Conservation (phyloP, 352 stramenopile species). For the Aphanomyces astaci region DNA sequence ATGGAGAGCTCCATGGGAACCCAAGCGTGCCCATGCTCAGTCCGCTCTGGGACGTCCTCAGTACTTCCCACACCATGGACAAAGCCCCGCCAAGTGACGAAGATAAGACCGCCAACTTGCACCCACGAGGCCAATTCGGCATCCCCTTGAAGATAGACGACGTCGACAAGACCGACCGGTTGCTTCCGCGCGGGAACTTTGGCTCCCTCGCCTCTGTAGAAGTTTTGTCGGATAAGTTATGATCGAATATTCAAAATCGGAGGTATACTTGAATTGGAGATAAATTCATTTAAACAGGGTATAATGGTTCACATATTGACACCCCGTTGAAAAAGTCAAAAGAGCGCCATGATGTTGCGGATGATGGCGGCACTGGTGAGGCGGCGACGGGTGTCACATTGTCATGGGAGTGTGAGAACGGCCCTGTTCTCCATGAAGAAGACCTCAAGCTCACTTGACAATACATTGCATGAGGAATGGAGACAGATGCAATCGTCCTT, state of each 20-base stretch:
- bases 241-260: too few species aligned
- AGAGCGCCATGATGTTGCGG: neutral
- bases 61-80: neutral
- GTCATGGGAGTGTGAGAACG: neutral
- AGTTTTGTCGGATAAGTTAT: neutral
- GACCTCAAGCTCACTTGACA: neutral
- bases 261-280: too few species aligned
- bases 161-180: slow-evolving; percentile 19
- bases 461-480: neutral
- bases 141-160: neutral
- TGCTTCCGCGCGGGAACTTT: slow-evolving; percentile 21
- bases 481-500: neutral
- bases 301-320: too few species aligned
- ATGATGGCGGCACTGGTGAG: neutral
- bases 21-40: slow-evolving; percentile 20
- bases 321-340: too few species aligned
- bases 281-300: too few species aligned
- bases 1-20: neutral
- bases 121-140: slow-evolving; percentile 10
- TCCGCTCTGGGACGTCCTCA: slow-evolving; percentile 10
- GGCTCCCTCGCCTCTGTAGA: neutral
- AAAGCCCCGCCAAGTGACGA: slow-evolving; percentile 3
- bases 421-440: neutral
- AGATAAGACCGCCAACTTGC: slow-evolving; percentile 19
- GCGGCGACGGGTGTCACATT: neutral